Percentiles rank a stretch among this genome's conserved stretches.
Evolutionary conservation across 768 basidiomycete species (phyloP).

Genomic region (Dentipellis fragilis): DNA sequence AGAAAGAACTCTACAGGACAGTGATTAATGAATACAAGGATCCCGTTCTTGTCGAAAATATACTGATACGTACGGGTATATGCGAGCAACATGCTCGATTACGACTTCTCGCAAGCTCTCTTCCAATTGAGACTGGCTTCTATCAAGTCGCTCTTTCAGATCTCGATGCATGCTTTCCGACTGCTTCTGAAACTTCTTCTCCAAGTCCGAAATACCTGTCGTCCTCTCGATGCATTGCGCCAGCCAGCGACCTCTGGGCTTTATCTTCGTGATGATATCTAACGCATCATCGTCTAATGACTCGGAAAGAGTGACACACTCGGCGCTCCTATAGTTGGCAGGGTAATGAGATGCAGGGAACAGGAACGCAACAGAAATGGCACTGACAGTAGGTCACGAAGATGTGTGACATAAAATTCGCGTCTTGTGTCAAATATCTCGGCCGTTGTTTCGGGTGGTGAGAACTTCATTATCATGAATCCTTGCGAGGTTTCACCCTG

Average conservation of each 20-base stretch:
- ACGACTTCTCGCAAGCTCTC: no score
- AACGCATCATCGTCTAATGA: neutral
- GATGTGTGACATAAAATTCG: neutral
- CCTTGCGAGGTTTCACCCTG: slow-evolving; percentile 14
- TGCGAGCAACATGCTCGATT: no score
- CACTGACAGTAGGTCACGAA: slow-evolving; percentile 1
- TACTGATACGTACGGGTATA: no score
- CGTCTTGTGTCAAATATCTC: neutral
- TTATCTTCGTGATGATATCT: neutral
- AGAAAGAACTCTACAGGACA: no score
- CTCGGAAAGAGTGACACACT: neutral
- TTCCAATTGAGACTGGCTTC: no score
- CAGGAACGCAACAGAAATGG: neutral
- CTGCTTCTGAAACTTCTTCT: no score
- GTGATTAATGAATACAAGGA: no score
- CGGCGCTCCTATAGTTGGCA: neutral
- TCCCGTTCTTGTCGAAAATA: no score
- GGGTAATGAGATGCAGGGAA: neutral
- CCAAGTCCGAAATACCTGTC: no score
- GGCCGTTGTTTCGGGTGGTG: neutral
- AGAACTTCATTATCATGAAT: slow-evolving; percentile 3
- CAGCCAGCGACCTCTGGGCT: neutral
- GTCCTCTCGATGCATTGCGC: neutral
- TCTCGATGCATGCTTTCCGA: no score
- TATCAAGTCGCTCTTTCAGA: no score